Conservation (phyloP, 140 eudicot genomes). For the Bidens hawaiensis region DNA sequence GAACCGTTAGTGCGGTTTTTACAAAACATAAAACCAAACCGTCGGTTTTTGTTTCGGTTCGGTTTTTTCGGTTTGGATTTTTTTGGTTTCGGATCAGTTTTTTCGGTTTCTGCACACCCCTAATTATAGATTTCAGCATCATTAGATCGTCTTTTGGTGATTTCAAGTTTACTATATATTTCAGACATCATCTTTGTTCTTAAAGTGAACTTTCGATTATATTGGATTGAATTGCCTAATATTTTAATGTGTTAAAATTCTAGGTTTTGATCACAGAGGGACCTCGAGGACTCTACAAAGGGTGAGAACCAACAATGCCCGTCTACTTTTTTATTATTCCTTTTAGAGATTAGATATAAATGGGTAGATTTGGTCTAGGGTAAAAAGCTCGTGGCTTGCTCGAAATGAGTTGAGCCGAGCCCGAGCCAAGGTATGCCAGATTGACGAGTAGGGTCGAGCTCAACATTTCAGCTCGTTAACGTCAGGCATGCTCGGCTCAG, state of each 20-base stretch:
- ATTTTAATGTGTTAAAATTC: slow-evolving; percentile 2
- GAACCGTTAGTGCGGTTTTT: no score
- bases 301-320: slow-evolving; percentile 43
- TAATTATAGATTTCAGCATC: neutral
- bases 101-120: no score
- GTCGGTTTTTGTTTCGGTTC: no score
- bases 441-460: no score
- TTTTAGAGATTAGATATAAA: neutral
- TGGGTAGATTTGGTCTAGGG: neutral
- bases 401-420: no score
- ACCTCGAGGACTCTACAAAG: slow-evolving; percentile 90
- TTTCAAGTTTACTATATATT: neutral
- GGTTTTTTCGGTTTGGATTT: no score
- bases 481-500: no score
- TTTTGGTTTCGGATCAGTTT: no score
- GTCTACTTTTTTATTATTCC: neutral
- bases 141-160: neutral
- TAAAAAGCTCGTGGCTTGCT: no score
- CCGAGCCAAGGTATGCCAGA: no score
- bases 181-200: neutral
- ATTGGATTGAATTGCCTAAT: slow-evolving; percentile 11
- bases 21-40: no score
- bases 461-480: no score
- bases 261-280: slow-evolving; percentile 86
- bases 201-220: neutral